Evolutionary conservation across 306 rosid genomes (phyloP).

Genomic region (Medicago arabica): DNA sequence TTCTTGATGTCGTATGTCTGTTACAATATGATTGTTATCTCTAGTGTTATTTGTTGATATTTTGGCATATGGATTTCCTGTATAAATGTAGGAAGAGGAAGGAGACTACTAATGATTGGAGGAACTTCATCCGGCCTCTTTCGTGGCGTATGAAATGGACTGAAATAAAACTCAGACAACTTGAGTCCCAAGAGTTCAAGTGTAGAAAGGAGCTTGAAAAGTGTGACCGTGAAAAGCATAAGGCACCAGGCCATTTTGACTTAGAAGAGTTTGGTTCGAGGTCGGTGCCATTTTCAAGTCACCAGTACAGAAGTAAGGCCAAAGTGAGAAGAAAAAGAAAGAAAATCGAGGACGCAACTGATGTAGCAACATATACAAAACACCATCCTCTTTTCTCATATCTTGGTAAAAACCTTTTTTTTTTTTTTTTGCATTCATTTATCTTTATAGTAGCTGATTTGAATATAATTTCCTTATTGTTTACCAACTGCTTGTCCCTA

Average conservation of each 20-base stretch:
- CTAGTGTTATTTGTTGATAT: constrained; percentile 3
- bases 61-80: constrained; percentile 36
- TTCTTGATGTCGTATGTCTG: not conserved
- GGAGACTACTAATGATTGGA: constrained; percentile 85
- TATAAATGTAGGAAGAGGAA: constrained; percentile 68
- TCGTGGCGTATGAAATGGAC: constrained; percentile 93
- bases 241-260: constrained; percentile 43
- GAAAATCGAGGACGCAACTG: constrained; percentile 74
- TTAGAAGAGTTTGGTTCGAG: constrained; percentile 62
- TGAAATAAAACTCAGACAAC: constrained; percentile 73
- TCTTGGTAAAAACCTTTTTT: constrained; percentile 58
- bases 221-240: constrained; percentile 55
- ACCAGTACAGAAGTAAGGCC: constrained; percentile 46
- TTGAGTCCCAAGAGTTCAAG: constrained; percentile 63
- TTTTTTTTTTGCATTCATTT: constrained; percentile 35
- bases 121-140: constrained; percentile 73
- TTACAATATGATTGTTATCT: constrained; percentile 14
- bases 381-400: constrained; percentile 74
- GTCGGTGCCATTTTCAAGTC: constrained; percentile 67
- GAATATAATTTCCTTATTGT: constrained; percentile 32
- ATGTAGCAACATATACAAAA: constrained; percentile 66
- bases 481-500: constrained; percentile 2
- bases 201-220: constrained; percentile 66
- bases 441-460: constrained; percentile 40
- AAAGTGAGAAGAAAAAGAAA: constrained; percentile 77